These are phyloP conservation scores for Solanum sparsipilum DNA, from an alignment of 257 asterid species.

Conservation along the genomic window DNA sequence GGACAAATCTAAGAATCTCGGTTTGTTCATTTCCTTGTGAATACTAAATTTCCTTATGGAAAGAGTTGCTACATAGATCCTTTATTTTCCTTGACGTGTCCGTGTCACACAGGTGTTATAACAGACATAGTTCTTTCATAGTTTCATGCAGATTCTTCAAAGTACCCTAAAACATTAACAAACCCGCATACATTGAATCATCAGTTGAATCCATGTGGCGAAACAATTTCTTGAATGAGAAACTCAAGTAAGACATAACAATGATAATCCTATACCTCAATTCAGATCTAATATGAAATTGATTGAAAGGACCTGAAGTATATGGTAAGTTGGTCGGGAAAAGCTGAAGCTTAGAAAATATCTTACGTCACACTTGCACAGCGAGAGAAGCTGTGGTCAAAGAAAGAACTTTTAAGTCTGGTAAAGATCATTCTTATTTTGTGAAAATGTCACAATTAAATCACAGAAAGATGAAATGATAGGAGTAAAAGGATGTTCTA, in stretches of 20 bases:
- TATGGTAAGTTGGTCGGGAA: not conserved
- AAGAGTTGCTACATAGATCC: not conserved
- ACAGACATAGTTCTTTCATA: no score
- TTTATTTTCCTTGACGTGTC: not conserved
- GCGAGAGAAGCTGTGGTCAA: not conserved
- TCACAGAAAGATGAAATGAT: not conserved
- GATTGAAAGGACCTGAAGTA: not conserved
- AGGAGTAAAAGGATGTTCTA: not conserved
- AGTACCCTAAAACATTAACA: not conserved
- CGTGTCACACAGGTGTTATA: not conserved
- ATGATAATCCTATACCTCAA: not conserved
- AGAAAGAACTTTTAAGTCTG: not conserved
- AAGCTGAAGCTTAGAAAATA: not conserved
- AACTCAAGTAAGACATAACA: not conserved
- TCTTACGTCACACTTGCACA: not conserved
- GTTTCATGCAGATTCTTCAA: not conserved
- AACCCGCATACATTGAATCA: not conserved
- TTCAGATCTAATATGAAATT: not conserved
- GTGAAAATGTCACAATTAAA: not conserved
- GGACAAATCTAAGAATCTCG: not conserved
- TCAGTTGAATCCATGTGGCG: not conserved
- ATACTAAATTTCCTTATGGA: not conserved
- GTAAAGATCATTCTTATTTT: not conserved
- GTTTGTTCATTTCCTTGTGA: not conserved
- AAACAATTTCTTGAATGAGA: not conserved